A percentile compares a stretch with the other conserved stretches of the same genome.
Conservation (phyloP, 495 filamentous ascomycete species). For the Schizothecium vesticola region DNA sequence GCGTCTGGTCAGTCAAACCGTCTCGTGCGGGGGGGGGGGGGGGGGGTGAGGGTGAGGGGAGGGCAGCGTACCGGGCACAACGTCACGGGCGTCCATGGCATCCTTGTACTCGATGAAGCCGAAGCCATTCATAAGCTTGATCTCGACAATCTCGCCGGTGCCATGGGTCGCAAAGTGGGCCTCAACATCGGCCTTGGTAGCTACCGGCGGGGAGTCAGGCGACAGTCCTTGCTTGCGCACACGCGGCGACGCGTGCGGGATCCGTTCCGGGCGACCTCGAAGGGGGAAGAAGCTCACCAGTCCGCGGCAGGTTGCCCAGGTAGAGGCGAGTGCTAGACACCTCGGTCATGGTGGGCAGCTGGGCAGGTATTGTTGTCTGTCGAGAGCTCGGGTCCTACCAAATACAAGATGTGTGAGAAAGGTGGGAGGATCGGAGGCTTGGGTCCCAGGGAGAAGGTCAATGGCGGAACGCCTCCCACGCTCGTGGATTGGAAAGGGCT, state of each 20-base stretch:
- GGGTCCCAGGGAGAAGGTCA: neutral
- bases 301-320: conserved; percentile 94
- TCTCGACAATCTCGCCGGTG: conserved; percentile 93
- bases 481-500: neutral
- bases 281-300: conserved; percentile 60
- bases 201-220: conserved; percentile 45
- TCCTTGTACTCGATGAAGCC: conserved; percentile 99
- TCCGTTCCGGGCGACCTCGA: neutral
- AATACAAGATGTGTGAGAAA: conserved; percentile 3
- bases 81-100: conserved; percentile 91
- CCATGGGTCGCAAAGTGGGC: conserved; percentile 93
- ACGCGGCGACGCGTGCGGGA: neutral
- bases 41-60: neutral
- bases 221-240: neutral
- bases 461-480: neutral
- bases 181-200: conserved; percentile 94
- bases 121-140: conserved; percentile 99
- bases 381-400: neutral
- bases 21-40: neutral
- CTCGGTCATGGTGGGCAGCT: conserved; percentile 52
- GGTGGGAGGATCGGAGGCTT: neutral
- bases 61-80: conserved; percentile 77
- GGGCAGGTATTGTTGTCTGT: neutral
- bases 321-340: conserved; percentile 92
- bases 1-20: conserved; percentile 13